Base-by-base conservation (phyloP, 2,329 filamentous ascomycete species). In the Neonectria ditissima region DNA sequence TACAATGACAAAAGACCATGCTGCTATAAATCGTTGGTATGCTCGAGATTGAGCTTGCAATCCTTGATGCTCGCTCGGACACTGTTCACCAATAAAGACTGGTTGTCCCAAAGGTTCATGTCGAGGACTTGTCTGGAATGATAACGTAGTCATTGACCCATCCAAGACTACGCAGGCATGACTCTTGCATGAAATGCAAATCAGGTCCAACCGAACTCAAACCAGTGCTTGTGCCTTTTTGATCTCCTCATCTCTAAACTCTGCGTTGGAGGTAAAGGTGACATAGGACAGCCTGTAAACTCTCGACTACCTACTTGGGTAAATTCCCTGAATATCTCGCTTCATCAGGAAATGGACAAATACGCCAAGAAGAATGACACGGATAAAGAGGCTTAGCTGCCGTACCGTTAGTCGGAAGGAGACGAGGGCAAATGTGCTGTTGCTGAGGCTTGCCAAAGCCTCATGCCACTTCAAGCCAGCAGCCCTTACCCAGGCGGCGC, bases 401-500 rank as follows among this genome's bases (percentile, higher is more conserved):
- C 30, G 54, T 43, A 47, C 37, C 13, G 28, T 20, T 4, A 26
- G 24, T 4, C 24, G 24, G 30, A 20, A 44, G 41, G 18, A 11
- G 5, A 4, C 37, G n/a, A 16, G 22, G 10, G 13, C 9, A 13
- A 48, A 30, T 22, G 22, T 28, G 16, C 22, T 26, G 22, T 30
- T 30, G 28, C 28, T 30, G 4, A 5, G 10, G 28, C 28, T 30
- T 30, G 24, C 6, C 24, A 26, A 26, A 26, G 4, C 24, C 45
- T 26, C 47, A 14, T 34, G 45, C 52, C 50, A 55, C 51, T 52
- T 43, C 39, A 34, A 24, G 47, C 44, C 53, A 60, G 41, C 32
- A 60, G 63, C 63, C 63, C 63, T 66, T 64, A 63, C 63, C 60
- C 55, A 65, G 48, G 62, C 52, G 30, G 28, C 51, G 52, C 45